Base-by-base conservation (phyloP, 176 grass and related monocot species). In the Paspalum notatum region DNA sequence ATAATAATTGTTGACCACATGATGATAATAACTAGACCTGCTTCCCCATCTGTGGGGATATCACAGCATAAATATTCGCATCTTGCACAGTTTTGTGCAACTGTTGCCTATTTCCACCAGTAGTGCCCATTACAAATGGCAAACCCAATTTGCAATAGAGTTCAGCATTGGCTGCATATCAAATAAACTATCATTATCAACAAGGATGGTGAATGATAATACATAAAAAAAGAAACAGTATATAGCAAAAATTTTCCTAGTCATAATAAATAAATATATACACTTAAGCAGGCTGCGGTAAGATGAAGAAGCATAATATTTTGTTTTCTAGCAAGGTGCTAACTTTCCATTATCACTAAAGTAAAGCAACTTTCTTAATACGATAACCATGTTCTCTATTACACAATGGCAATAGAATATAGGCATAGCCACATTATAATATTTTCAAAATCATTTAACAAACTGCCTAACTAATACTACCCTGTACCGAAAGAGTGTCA, bases 121-220 rank as follows among this genome's bases (percentile, higher is more conserved):
- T 98, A 66, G 95, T 98, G 26, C 92, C 95, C 88, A 95, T 98
- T 53, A 98, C 90, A 92, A 95, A 95, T 83, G 92, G 95, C 78
- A 98, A 75, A 41, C 88, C 81, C 62, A 91, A 66, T 87, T 94
- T 92, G 81, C 90, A 93, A 25, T 98, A 98, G 78, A 95, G 84
- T 62, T 91, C 88, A 86, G 92, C 95, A 89, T 98, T 93, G 24
- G 26, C 85, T 97, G 79, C 52, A 85, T 56, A 21, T 5, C 40
- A 84, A 47, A 39, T 9, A 64, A 49, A 80, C 20, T 16, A 84
- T 53, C 22, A 66, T n/a, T 32, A 80, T 24, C 22, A 84, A 39
- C 46, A 81, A 62, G 53, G 80, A 80, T 4, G 50, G 57, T 12
- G 51, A 76, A 8, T 11, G 75, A 78, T 74, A 87, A 69, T 79